Base-by-base conservation (phyloP, 2,329 filamentous ascomycete genomes). In the Pyricularia pennisetigena region DNA sequence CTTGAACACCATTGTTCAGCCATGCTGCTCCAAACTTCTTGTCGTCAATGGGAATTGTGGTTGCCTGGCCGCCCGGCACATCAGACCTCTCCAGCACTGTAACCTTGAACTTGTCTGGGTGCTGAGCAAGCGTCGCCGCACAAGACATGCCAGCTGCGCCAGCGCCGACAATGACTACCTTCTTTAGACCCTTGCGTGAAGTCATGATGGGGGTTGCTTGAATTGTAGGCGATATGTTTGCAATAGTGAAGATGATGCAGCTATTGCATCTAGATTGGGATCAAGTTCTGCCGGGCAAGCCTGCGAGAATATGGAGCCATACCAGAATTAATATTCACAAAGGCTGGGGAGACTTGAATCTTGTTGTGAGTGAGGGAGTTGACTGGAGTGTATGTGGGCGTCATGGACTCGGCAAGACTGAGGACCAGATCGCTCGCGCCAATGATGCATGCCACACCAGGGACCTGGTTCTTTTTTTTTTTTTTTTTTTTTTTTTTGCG, bases 1-100 rank as follows among this genome's bases (percentile, higher is more conserved):
- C 87, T 72, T 90, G 87, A 1, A 90, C 86, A 66, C 86, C 86
- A 71, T 88, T 85, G 72, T 88, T 88, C 71, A 86, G 80, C 85
- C 85, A 88, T 68, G 81, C 82, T 3, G 86, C 85, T n/a, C 85
- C 86, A 73, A 87, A 81, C 62, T 81, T 82, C 41, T 83, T 76
- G 73, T 86, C 85, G 72, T 88, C 82, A 20, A 89, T 75, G 20
- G 83, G 82, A 63, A 88, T 87, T 4, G 85, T 87, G 75, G 87
- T 88, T 1, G 86, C 86, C 73, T 89, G 86, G 0, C 86, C 86
- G 68, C 86, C 86, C 72, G 86, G 87, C 73, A 86, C 86, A 72
- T 85, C 79, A 8, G 83, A 82, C 1, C 84, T 82, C 68, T 86
- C 84, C 69, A 86, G 80, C 41, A 88, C 73, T 1, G 85, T 88